Conservation (phyloP, 148 eudicot species). For the Amaranthus hypochondriacus region DNA sequence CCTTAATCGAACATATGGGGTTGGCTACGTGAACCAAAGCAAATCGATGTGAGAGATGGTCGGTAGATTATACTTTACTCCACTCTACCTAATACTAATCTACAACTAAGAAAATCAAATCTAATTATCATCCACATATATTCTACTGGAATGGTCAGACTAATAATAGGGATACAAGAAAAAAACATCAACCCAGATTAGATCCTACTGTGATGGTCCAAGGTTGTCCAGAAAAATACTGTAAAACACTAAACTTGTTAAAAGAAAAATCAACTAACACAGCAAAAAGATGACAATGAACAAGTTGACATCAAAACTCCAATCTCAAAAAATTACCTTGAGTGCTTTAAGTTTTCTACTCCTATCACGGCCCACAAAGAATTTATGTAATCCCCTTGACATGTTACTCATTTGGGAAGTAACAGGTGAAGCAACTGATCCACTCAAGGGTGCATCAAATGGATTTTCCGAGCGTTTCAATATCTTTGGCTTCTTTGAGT, state of each 20-base stretch:
- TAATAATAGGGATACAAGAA: background rate
- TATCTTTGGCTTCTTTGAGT: conserved; percentile 59
- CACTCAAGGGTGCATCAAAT: conserved; percentile 52
- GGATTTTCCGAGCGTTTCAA: conserved; percentile 61
- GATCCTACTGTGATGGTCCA: background rate
- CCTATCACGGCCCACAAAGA: conserved; percentile 59
- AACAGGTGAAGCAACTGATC: conserved; percentile 76
- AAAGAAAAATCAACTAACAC: background rate
- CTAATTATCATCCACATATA: no score
- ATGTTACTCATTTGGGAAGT: conserved; percentile 73
- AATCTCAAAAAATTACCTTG: conserved; percentile 50
- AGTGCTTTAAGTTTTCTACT: conserved; percentile 58
- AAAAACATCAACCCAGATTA: background rate
- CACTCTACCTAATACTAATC: no score
- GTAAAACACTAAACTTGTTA: background rate
- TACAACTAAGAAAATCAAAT: no score
- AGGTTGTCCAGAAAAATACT: background rate
- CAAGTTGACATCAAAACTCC: background rate
- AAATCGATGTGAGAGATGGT: no score
- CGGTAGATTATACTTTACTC: no score
- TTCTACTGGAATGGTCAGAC: no score
- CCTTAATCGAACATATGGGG: no score
- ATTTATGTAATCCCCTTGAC: conserved; percentile 64
- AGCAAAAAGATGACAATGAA: background rate
- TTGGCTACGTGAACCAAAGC: no score